Percentiles rank a stretch among this genome's conserved stretches.
These are phyloP conservation scores for Coemansia interrupta DNA, from an alignment of 192 early-diverging fungal genomes.

Conservation along the genomic window DNA sequence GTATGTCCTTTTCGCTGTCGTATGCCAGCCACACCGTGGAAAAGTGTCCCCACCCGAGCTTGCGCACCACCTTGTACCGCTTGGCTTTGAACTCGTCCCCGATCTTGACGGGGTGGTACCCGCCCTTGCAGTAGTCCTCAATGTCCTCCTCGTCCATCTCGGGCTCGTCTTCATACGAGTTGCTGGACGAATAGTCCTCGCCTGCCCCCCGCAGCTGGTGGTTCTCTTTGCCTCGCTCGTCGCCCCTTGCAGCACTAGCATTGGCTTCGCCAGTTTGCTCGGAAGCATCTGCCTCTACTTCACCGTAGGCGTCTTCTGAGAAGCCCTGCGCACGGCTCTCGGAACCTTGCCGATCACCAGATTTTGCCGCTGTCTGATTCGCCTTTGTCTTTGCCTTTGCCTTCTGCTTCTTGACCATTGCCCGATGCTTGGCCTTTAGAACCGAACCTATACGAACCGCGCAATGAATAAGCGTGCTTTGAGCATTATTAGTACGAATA, in stretches of 20 bases:
- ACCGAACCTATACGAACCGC: slow-evolving; percentile 20
- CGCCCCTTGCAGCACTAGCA: background rate
- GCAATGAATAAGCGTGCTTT: background rate
- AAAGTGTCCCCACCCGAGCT: slow-evolving; percentile 99
- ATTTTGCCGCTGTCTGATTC: background rate
- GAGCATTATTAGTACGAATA: no score
- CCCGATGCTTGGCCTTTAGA: slow-evolving; percentile 48
- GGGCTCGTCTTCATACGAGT: slow-evolving; percentile 49
- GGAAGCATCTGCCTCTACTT: no score
- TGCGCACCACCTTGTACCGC: slow-evolving; percentile 82
- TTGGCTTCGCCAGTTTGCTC: background rate
- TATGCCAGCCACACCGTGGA: slow-evolving; percentile 94
- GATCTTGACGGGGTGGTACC: slow-evolving; percentile 87
- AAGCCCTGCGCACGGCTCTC: no score
- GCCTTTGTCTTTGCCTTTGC: slow-evolving; percentile 23
- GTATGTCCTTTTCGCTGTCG: slow-evolving; percentile 68
- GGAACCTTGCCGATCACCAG: no score
- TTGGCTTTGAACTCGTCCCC: slow-evolving; percentile 77
- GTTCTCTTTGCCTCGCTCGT: background rate
- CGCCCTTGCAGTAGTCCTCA: slow-evolving; percentile 88
- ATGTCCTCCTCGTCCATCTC: slow-evolving; percentile 83
- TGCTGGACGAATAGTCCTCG: slow-evolving; percentile 22
- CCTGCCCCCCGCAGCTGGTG: background rate
- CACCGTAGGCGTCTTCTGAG: no score
- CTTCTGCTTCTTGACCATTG: slow-evolving; percentile 49